Conservation (phyloP, 805 yeast genomes). For the Ogataea wickerhamii region DNA sequence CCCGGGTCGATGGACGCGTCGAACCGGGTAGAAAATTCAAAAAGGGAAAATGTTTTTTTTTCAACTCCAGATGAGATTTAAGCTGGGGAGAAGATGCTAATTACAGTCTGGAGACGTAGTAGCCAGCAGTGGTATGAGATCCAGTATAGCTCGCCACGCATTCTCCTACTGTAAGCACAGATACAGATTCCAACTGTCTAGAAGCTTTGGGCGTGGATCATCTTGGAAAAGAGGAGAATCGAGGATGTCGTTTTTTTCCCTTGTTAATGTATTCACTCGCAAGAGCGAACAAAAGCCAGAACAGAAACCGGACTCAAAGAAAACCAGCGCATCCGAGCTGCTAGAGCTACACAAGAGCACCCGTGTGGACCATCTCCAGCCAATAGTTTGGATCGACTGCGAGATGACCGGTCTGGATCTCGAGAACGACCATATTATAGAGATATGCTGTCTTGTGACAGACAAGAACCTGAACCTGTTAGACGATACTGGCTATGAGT, state of each 20-base stretch:
- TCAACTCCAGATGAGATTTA: too few species aligned
- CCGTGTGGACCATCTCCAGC: conserved; percentile 19
- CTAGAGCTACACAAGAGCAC: neutral
- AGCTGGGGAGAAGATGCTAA: too few species aligned
- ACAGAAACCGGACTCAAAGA: neutral
- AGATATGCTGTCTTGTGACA: conserved; percentile 86
- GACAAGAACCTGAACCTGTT: conserved; percentile 73
- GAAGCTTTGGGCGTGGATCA: too few species aligned
- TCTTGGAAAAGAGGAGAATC: neutral
- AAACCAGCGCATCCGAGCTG: neutral
- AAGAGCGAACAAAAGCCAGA: conserved; percentile 1
- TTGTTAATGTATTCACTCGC: conserved; percentile 4
- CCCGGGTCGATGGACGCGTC: too few species aligned
- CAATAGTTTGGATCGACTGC: conserved; percentile 92
- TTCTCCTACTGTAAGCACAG: too few species aligned
- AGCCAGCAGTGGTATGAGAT: too few species aligned
- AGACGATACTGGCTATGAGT: conserved; percentile 72
- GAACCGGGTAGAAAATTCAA: too few species aligned
- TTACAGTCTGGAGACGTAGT: too few species aligned
- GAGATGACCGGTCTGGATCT: conserved; percentile 96
- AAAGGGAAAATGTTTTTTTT: too few species aligned
- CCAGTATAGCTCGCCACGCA: too few species aligned
- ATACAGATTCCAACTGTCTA: too few species aligned
- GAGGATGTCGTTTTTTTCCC: conserved; percentile 3
- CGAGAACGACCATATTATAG: conserved; percentile 79